phyloP scores from a whole-genome alignment of 2,329 filamentous ascomycete species.

The Ceratocystis eucalypticola region DNA sequence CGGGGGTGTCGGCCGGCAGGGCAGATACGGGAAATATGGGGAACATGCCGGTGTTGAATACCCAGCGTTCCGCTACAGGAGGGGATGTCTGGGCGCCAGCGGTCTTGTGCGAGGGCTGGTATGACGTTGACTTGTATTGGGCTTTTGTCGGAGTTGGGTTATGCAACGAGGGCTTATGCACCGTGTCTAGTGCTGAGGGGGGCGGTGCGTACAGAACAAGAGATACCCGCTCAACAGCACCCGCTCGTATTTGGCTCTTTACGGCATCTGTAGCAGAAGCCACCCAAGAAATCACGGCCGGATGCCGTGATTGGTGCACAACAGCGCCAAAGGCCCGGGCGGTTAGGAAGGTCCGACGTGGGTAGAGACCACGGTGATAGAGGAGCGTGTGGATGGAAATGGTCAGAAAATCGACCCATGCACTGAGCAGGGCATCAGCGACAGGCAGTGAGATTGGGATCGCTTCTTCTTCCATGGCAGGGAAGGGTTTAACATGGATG shows the following conservation, averaged over 20 bases:
- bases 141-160: neutral
- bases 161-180: constrained; percentile 14
- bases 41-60: constrained; percentile 14
- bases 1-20: constrained; percentile 26
- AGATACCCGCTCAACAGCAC: constrained; percentile 34
- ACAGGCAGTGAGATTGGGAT: constrained; percentile 27
- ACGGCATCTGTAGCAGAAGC: constrained; percentile 64
- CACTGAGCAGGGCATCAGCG: constrained; percentile 47
- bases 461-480: neutral
- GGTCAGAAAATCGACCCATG: constrained; percentile 68
- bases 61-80: constrained; percentile 15
- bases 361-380: constrained; percentile 70
- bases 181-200: neutral
- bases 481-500: neutral
- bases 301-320: constrained; percentile 75
- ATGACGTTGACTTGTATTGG: too few relatives aligned
- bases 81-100: neutral
- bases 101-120: neutral
- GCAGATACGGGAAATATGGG: constrained; percentile 4
- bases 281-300: constrained; percentile 75
- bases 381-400: constrained; percentile 76
- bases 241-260: constrained; percentile 51
- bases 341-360: constrained; percentile 60
- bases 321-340: constrained; percentile 71
- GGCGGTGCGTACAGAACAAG: constrained; percentile 33